Conservation (phyloP, 129 eudicot genomes). For the Solidago caesia region DNA sequence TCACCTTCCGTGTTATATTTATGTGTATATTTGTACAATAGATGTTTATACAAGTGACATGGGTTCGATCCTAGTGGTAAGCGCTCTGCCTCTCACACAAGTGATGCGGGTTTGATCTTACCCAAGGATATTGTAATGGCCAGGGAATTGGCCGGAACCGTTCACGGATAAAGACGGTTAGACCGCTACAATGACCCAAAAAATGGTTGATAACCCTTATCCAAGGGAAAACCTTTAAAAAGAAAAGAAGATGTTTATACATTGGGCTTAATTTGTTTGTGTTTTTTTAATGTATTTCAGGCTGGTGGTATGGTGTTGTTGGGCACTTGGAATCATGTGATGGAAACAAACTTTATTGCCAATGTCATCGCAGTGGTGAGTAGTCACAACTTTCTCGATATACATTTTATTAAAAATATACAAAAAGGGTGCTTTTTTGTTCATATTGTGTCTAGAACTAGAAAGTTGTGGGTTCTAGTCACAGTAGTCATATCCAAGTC, state of each 20-base stretch:
- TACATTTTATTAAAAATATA: neutral
- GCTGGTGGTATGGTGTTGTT: conserved; percentile 99
- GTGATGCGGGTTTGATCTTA: no score
- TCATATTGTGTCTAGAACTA: neutral
- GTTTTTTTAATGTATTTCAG: conserved; percentile 44
- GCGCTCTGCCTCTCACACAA: no score
- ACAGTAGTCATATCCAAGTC: no score
- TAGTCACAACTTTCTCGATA: conserved; percentile 17
- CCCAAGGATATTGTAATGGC: no score
- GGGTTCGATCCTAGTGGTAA: no score
- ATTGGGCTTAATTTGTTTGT: neutral
- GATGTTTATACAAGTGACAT: neutral
- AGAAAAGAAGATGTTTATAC: neutral
- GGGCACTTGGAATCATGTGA: conserved; percentile 84
- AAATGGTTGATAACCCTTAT: no score
- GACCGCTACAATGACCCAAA: no score
- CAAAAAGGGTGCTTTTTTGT: neutral
- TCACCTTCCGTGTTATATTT: neutral
- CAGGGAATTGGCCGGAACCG: no score
- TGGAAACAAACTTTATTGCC: conserved; percentile 65
- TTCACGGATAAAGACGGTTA: no score
- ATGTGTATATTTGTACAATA: neutral
- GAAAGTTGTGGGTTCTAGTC: neutral
- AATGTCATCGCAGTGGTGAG: conserved; percentile 75
- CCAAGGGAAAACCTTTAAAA: no score